Evolutionary conservation across 805 yeast genomes (phyloP).

Genomic region (Spathaspora girioi): DNA sequence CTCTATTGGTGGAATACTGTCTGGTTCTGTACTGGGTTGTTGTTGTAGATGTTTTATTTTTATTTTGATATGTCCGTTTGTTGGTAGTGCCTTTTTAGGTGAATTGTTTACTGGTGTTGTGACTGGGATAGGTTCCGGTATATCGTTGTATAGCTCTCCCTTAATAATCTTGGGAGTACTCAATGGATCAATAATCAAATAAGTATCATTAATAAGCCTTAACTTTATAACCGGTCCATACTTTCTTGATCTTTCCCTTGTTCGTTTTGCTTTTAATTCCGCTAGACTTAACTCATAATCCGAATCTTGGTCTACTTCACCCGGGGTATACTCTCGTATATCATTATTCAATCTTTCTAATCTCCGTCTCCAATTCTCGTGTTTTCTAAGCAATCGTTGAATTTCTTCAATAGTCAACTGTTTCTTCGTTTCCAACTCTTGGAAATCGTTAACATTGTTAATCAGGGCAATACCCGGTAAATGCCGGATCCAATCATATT

Average conservation of each 20-base stretch:
- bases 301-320: constrained; percentile 10
- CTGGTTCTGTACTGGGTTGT: neutral
- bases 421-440: constrained; percentile 52
- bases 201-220: constrained; percentile 32
- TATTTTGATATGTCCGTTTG: neutral
- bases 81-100: neutral
- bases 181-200: constrained; percentile 39
- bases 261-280: constrained; percentile 19
- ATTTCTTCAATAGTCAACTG: constrained; percentile 50
- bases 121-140: neutral
- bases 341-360: constrained; percentile 23
- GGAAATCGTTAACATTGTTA: constrained; percentile 41
- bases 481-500: constrained; percentile 45
- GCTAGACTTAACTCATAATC: constrained; percentile 24
- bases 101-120: neutral
- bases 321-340: constrained; percentile 11
- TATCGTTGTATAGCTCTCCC: neutral
- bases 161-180: constrained; percentile 16
- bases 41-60: neutral
- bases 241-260: constrained; percentile 16
- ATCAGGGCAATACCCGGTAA: constrained; percentile 49
- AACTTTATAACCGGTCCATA: constrained; percentile 37
- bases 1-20: neutral
- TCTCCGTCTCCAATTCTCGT: constrained; percentile 35
- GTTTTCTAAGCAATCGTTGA: constrained; percentile 31